Evolutionary conservation across 306 rosid genomes (phyloP).

Genomic region (Dryas drummondii): DNA sequence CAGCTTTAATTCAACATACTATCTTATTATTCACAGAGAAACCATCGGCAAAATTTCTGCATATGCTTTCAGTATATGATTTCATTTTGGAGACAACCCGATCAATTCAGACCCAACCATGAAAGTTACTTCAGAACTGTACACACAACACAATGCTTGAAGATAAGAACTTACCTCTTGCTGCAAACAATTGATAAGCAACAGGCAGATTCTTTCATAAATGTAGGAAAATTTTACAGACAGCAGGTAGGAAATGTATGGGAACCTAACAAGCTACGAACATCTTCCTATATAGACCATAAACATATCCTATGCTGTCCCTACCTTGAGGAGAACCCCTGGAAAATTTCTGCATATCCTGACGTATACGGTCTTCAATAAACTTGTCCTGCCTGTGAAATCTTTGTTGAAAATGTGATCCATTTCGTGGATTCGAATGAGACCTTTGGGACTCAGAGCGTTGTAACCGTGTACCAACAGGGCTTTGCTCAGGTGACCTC

Average conservation of each 20-base stretch:
- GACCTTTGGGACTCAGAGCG: slow-evolving; percentile 76
- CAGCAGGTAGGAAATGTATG: slow-evolving; percentile 27
- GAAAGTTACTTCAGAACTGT: slow-evolving; percentile 60
- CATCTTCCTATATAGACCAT: slow-evolving; percentile 64
- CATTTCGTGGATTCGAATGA: slow-evolving; percentile 63
- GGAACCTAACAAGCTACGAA: slow-evolving; percentile 61
- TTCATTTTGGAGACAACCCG: slow-evolving; percentile 53
- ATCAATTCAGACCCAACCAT: slow-evolving; percentile 49
- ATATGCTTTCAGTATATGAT: slow-evolving; percentile 56
- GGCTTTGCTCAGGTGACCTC: slow-evolving; percentile 93
- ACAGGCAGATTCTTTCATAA: slow-evolving; percentile 46
- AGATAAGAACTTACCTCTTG: slow-evolving; percentile 97
- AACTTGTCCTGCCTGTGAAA: slow-evolving; percentile 80
- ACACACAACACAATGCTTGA: slow-evolving; percentile 72
- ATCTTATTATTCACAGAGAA: slow-evolving; percentile 63
- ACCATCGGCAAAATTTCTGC: slow-evolving; percentile 60
- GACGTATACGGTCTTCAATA: slow-evolving; percentile 69
- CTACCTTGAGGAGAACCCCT: slow-evolving; percentile 98
- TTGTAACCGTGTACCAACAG: slow-evolving; percentile 58
- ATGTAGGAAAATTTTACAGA: slow-evolving; percentile 27
- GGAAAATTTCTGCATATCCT: slow-evolving; percentile 67
- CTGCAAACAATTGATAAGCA: slow-evolving; percentile 80
- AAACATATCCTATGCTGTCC: slow-evolving; percentile 84
- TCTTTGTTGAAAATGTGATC: slow-evolving; percentile 69
- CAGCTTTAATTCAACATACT: slow-evolving; percentile 71